Base-by-base conservation (phyloP, 345 rosid species). In the Garcia nutans region DNA sequence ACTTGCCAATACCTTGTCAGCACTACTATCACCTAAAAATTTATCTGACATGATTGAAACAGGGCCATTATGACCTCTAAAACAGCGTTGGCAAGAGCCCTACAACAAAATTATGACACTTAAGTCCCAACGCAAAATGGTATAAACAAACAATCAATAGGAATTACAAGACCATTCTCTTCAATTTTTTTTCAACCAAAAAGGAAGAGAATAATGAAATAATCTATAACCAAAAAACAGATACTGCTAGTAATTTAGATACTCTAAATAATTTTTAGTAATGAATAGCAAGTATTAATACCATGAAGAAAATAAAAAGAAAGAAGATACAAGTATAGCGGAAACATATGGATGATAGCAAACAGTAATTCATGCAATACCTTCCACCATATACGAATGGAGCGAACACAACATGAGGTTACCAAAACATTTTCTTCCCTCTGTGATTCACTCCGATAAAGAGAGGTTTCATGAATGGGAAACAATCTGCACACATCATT, bases 321-420 rank as follows among this genome's bases (percentile, higher is more conserved):
- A 59, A 19, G 42, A 22, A 11, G 54, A 41, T 70, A 49, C 26
- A 45, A 41, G 66, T 61, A 54, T 47, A 24, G 6, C 0, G 44
- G 62, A 28, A n/a, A 56, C 17, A 13, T 42, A 15, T 47, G 24
- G 28, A 44, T 65, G 37, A 60, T 60, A 4, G 59, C 33, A 23
- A 77, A 52, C 24, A 44, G 68, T 47, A 74, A 31, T 75, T 68
- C 68, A 42, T 70, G 66, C 55, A 22, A n/a, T 83, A 91, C 96
- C 93, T 91, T 89, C 90, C 88, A 84, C 93, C 93, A 91, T 20
- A 88, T 63, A 65, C 93, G 90, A 84, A 91, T 85, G 7, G 93
- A 78, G 67, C 76, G 93, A 57, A 87, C 93, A 72, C 69, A 73
- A 73, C 91, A 89, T 68, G 96, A 89, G 42, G 90, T 86, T 33